Evolutionary conservation across 768 basidiomycete genomes (phyloP), one percentile per base, ranked within the genome.

Genomic region (Leccinum variicolor): DNA sequence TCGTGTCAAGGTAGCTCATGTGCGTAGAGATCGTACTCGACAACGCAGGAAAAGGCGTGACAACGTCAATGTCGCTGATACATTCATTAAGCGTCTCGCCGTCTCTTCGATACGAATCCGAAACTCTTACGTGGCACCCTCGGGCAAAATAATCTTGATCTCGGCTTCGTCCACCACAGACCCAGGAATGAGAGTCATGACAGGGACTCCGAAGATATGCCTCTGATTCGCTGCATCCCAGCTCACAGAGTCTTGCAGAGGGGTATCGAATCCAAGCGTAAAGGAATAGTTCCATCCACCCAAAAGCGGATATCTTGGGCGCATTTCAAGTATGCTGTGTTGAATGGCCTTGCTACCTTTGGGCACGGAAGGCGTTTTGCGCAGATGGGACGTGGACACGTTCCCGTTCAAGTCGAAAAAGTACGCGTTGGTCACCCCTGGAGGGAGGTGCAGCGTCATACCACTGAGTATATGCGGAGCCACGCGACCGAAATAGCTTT

Each of bases 231-330:
- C 75, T 52, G 75, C 78, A 63, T 91, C 85, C 64, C 83, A 90
- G 57, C 79, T 81, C 15, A 82, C 84, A 10, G 84, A 86, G 69
- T 92, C 84, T n/a, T 75, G 81, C 49, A 94, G 80, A 28, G 88
- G 89, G n/a, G 90, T 81, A 64, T 98, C 94, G 82, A 90, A 99
- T 2, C 97, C 97, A 3, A 98, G 79, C 6, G 92, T 94, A 76
- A 95, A 98, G 45, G 79, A 86, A 73, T 96, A 98, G 68, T 97
- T 98, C 97, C 97, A 99, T 45, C 96, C 94, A 29, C 97, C 97
- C 64, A 98, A 72, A 47, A 99, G 67, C 31, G 97, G 97, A 73
- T 94, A 99, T 47, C 97, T 83, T 0, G 97, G 96, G 41, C 80
- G 81, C 50, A 98, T 70, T 66, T 98, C 94, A 25, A 99, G 78